A percentile compares a stretch with the other conserved stretches of the same genome.
These are phyloP conservation scores for Helotiales sp. DNA, from an alignment of 2,329 filamentous ascomycete species.

Conservation along the genomic window DNA sequence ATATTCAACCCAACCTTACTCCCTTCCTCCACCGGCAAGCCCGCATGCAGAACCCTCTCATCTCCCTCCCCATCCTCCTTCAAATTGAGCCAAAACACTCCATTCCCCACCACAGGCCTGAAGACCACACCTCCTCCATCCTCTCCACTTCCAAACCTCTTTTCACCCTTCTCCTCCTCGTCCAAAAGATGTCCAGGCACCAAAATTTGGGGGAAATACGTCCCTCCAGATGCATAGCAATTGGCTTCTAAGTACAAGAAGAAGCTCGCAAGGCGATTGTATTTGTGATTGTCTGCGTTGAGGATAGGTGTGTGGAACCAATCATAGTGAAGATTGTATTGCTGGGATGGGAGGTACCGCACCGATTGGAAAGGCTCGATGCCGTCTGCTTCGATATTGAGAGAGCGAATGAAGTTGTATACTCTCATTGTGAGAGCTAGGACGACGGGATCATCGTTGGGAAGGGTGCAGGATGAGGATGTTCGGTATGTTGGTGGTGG, in stretches of 20 bases:
- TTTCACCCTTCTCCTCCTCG: background rate
- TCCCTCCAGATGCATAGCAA: background rate
- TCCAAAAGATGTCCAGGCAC: background rate
- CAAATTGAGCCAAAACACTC: slow-evolving; percentile 65
- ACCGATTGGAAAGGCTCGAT: background rate
- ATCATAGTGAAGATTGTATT: background rate
- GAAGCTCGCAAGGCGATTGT: background rate
- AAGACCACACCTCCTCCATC: background rate
- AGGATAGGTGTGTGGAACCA: background rate
- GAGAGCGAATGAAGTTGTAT: background rate
- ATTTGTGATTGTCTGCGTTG: background rate
- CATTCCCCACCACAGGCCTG: slow-evolving; percentile 50
- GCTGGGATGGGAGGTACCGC: background rate
- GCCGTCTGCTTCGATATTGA: background rate
- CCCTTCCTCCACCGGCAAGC: slow-evolving; percentile 57
- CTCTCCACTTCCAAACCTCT: background rate
- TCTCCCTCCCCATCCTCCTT: slow-evolving; percentile 56
- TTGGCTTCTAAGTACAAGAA: background rate
- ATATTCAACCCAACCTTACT: slow-evolving; percentile 64
- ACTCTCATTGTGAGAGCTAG: background rate
- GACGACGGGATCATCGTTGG: background rate
- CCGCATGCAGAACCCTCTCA: slow-evolving; percentile 61
- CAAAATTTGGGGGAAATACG: background rate
- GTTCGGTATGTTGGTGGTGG: background rate
- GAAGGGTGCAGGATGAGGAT: background rate